Conservation (phyloP, 78 protist species). For the Guillardia theta region DNA sequence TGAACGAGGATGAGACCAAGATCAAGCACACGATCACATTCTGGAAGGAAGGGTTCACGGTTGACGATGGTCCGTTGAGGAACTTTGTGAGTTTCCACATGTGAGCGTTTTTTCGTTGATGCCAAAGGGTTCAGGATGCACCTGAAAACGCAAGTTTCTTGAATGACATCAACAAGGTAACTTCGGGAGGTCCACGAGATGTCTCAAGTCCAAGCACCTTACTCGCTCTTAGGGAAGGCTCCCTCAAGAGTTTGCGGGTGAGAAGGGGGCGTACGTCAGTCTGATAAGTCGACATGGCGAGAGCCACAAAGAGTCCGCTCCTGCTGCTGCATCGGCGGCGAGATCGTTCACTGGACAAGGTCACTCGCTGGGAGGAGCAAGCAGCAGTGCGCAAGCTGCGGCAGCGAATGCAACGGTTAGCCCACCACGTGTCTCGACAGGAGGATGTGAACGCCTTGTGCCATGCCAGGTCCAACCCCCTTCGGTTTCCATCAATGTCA, state of each 20-base stretch:
- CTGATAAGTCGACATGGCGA: background rate
- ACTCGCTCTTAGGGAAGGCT: background rate
- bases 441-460: too few species aligned
- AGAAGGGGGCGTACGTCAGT: background rate
- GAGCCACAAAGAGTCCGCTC: background rate
- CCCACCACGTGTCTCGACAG: too few species aligned
- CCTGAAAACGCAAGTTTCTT: constrained; percentile 2
- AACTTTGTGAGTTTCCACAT: too few species aligned
- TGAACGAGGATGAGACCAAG: background rate
- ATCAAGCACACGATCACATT: constrained; percentile 34
- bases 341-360: background rate
- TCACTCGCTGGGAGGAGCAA: constrained; percentile 33
- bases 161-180: background rate
- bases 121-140: too few species aligned
- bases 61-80: constrained; percentile 31
- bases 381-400: too few species aligned
- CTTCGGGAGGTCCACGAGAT: background rate
- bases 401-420: too few species aligned
- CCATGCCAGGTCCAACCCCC: too few species aligned
- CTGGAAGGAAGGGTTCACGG: constrained; percentile 16
- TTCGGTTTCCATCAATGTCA: too few species aligned
- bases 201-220: background rate
- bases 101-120: too few species aligned
- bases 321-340: background rate
- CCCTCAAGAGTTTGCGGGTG: background rate